These are phyloP conservation scores for Emergomyces africanus DNA, from an alignment of 2,329 filamentous ascomycete genomes.

Conservation along the genomic window DNA sequence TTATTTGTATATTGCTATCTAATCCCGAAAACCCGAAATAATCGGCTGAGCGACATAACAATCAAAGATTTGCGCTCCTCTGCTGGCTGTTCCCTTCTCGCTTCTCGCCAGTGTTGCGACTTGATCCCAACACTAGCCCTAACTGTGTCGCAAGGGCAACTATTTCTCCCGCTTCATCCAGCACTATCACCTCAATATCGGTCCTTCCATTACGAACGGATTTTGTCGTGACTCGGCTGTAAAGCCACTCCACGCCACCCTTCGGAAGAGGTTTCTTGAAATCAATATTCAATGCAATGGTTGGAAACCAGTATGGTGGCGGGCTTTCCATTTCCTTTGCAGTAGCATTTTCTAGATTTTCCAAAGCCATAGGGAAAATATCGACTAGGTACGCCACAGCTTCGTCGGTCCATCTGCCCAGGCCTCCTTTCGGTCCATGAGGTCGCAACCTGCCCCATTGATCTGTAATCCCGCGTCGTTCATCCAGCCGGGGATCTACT, in stretches of 20 bases:
- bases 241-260: background rate
- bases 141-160: constrained; percentile 1
- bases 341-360: background rate
- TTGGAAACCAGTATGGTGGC: constrained; percentile 1
- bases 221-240: background rate
- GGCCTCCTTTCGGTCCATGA: background rate
- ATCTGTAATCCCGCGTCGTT: background rate
- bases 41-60: background rate
- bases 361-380: background rate
- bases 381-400: background rate
- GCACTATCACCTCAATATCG: constrained; percentile 1
- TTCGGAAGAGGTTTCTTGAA: background rate
- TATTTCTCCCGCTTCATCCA: background rate
- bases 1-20: background rate
- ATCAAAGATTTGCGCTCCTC: background rate
- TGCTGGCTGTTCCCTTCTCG: background rate
- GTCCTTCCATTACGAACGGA: background rate
- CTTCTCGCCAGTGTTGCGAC: background rate
- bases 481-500: background rate
- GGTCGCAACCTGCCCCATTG: background rate
- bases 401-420: background rate
- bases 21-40: background rate
- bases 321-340: background rate
- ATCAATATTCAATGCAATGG: background rate
- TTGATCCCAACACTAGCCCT: background rate